A percentile compares a stretch with the other conserved stretches of the same genome.
Conservation (phyloP, 192 early-diverging fungal genomes). For the Fimicolochytrium jonesii region DNA sequence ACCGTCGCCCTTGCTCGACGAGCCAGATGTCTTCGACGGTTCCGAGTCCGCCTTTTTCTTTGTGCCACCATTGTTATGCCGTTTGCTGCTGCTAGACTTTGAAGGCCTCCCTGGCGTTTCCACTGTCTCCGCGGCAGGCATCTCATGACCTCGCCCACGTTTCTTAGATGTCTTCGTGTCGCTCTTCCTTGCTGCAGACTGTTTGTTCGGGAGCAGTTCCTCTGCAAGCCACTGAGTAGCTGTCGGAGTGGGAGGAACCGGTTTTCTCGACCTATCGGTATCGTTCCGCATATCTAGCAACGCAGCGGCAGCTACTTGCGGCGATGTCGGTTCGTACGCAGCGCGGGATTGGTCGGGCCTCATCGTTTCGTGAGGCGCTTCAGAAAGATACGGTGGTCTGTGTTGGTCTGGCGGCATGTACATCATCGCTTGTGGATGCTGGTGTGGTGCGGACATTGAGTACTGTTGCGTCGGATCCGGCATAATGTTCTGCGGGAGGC, state of each 20-base stretch:
- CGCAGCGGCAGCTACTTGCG: slow-evolving; percentile 14
- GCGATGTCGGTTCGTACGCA: slow-evolving; percentile 10
- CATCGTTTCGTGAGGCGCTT: background rate
- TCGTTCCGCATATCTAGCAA: slow-evolving; percentile 9
- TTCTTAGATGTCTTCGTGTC: no score
- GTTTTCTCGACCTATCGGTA: background rate
- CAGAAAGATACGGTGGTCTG: background rate
- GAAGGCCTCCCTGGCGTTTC: no score
- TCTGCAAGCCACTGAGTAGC: background rate
- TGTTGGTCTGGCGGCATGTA: background rate
- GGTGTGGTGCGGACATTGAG: background rate
- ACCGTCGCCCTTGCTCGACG: no score
- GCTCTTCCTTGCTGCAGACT: background rate
- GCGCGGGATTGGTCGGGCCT: background rate
- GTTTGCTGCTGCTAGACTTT: background rate
- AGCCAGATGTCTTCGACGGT: no score
- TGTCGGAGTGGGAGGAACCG: no score
- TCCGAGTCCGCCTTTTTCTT: slow-evolving; percentile 24
- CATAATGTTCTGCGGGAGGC: background rate
- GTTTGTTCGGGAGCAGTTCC: background rate
- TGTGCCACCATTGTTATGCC: background rate
- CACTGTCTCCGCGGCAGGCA: no score
- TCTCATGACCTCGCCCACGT: no score
- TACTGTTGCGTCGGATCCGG: background rate
- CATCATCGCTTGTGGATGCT: no score